Percentiles rank a stretch among this genome's conserved stretches.
These are phyloP conservation scores for Pythium chondricola DNA, from an alignment of 352 stramenopile genomes.

Conservation along the genomic window DNA sequence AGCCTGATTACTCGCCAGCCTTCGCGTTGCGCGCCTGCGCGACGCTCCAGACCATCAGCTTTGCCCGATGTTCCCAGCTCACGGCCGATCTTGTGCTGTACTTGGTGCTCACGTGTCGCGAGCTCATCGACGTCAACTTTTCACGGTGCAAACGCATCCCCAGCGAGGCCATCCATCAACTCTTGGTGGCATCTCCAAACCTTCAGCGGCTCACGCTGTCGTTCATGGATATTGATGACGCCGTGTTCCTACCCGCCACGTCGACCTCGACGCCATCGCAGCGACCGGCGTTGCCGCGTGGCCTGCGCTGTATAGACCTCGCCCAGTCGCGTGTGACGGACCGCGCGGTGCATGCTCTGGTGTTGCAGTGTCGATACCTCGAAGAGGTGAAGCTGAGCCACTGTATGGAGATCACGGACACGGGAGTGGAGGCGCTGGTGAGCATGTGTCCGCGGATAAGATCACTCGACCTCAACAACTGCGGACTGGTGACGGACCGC, in stretches of 20 bases:
- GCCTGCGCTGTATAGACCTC: constrained; percentile 54
- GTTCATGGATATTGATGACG: constrained; percentile 78
- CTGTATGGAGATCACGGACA: constrained; percentile 76
- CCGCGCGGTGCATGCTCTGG: constrained; percentile 49
- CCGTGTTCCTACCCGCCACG: constrained; percentile 30
- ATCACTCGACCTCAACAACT: constrained; percentile 72
- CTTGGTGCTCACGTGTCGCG: constrained; percentile 69
- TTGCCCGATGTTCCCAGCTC: constrained; percentile 79
- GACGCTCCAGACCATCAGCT: constrained; percentile 70
- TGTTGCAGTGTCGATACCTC: constrained; percentile 52
- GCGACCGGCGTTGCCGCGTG: constrained; percentile 24
- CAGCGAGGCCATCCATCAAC: constrained; percentile 60
- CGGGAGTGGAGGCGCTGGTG: constrained; percentile 60
- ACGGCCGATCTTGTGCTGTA: constrained; percentile 72
- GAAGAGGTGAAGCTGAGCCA: constrained; percentile 69
- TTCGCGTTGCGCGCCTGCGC: constrained; percentile 64
- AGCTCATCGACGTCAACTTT: constrained; percentile 73
- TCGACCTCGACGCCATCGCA: constrained; percentile 4
- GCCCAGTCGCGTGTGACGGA: constrained; percentile 75
- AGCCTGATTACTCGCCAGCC: constrained; percentile 71
- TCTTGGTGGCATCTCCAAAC: constrained; percentile 51
- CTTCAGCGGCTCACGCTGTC: constrained; percentile 73
- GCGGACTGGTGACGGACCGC: constrained; percentile 69
- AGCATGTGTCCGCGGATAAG: constrained; percentile 43
- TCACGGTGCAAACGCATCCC: constrained; percentile 81